phyloP scores from a whole-genome alignment of 768 basidiomycete genomes.

The Hortiboletus campestris region DNA sequence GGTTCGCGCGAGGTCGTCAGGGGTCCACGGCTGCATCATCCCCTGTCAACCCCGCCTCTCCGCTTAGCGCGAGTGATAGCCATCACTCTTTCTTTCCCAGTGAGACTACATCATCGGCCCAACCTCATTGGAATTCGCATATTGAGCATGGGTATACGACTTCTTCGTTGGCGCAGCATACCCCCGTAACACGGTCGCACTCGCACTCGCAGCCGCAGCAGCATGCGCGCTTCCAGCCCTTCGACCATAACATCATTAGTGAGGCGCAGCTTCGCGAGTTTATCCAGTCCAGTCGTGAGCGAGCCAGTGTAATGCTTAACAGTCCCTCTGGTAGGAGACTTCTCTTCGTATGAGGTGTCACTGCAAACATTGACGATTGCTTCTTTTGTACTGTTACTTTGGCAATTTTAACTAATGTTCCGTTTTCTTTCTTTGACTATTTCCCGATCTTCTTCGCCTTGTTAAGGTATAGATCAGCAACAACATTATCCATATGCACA shows the following conservation, averaged over 20 bases:
- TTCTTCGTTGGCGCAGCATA: slow-evolving; percentile 50
- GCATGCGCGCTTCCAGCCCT: slow-evolving; percentile 52
- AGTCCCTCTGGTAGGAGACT: slow-evolving; percentile 48
- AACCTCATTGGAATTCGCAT: slow-evolving; percentile 47
- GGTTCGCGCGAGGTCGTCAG: slow-evolving; percentile 72
- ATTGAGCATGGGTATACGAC: slow-evolving; percentile 43
- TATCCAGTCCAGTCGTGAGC: slow-evolving; percentile 68
- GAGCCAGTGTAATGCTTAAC: slow-evolving; percentile 37
- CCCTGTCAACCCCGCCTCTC: slow-evolving; percentile 55
- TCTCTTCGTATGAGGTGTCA: slow-evolving; percentile 38
- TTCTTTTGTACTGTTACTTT: slow-evolving; percentile 26
- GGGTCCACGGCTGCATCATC: slow-evolving; percentile 58
- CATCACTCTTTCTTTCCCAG: slow-evolving; percentile 49
- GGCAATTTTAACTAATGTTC: slow-evolving; percentile 25
- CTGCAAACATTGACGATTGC: slow-evolving; percentile 34
- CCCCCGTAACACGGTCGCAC: slow-evolving; percentile 35
- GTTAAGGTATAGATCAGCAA: slow-evolving; percentile 36
- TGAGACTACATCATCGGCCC: slow-evolving; percentile 35
- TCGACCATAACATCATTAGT: slow-evolving; percentile 53
- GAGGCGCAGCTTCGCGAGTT: slow-evolving; percentile 78
- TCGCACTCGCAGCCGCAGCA: slow-evolving; percentile 35
- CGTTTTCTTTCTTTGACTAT: slow-evolving; percentile 5
- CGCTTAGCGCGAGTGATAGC: slow-evolving; percentile 49
- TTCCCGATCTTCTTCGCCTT: slow-evolving; percentile 14
- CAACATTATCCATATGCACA: slow-evolving; percentile 34